phyloP scores from a whole-genome alignment of 768 basidiomycete genomes.

The Tephrocybe sp. region DNA sequence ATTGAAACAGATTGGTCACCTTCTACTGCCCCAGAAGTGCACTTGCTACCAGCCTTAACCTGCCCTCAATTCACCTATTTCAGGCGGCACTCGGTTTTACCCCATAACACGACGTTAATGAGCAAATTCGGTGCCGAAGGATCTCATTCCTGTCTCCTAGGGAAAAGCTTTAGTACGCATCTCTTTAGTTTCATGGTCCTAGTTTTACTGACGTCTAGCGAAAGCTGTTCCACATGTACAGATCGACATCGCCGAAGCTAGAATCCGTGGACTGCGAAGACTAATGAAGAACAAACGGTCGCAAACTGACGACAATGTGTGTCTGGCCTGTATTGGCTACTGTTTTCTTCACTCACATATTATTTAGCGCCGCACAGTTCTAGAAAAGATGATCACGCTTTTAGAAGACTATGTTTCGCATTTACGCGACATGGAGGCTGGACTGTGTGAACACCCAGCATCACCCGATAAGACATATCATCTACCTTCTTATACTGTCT shows the following conservation, averaged over 20 bases:
- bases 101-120: conserved; percentile 36
- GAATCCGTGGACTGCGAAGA: conserved; percentile 49
- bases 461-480: conserved; percentile 48
- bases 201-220: conserved; percentile 7
- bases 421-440: conserved; percentile 43
- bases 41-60: conserved; percentile 67
- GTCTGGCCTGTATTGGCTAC: neutral
- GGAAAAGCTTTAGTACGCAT: conserved; percentile 63
- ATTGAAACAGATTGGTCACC: conserved; percentile 72
- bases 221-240: conserved; percentile 66
- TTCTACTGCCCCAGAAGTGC: conserved; percentile 51
- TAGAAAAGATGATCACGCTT: conserved; percentile 51
- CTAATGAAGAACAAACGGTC: conserved; percentile 14
- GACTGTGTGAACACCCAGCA: conserved; percentile 25
- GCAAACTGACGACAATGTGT: conserved; percentile 8
- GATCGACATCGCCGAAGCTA: conserved; percentile 50
- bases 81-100: conserved; percentile 50
- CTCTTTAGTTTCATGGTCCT: neutral
- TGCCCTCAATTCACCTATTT: conserved; percentile 86
- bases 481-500: conserved; percentile 65
- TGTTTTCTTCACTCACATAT: neutral
- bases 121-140: conserved; percentile 87
- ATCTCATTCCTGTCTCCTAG: conserved; percentile 79
- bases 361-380: conserved; percentile 13
- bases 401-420: conserved; percentile 60